Percentiles rank a stretch among this genome's conserved stretches.
Conservation (phyloP, 768 basidiomycete genomes). For the Tubosaeta sp. region DNA sequence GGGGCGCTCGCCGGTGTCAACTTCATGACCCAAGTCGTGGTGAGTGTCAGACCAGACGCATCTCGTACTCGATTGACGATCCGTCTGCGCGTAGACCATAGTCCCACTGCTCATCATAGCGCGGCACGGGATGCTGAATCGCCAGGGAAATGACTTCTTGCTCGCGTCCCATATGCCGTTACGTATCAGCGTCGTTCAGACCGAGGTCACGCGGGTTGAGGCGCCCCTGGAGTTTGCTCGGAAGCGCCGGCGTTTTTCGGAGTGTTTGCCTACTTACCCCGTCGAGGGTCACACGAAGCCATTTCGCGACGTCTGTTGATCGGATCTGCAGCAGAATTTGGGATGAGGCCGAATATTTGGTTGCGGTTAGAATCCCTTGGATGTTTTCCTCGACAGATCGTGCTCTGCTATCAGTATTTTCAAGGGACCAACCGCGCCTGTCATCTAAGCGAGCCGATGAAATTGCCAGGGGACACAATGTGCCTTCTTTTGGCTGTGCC, state of each 20-base stretch:
- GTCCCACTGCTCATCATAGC: conserved; percentile 16
- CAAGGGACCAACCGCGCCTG: too few relatives aligned
- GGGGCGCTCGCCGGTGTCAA: conserved; percentile 15
- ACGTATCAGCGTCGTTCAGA: conserved; percentile 10
- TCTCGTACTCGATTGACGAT: neutral
- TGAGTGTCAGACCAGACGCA: neutral
- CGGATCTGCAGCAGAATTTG: too few relatives aligned
- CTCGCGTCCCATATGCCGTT: conserved; percentile 11
- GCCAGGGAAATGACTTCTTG: neutral
- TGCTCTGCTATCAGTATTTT: neutral
- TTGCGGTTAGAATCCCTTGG: too few relatives aligned
- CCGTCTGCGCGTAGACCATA: conserved; percentile 5
- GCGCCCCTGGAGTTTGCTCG: neutral
- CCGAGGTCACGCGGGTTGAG: conserved; percentile 7
- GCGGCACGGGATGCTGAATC: conserved; percentile 12
- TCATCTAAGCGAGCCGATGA: neutral
- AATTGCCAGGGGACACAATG: neutral
- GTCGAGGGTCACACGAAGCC: neutral
- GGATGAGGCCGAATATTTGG: neutral
- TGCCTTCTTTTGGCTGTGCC: neutral
- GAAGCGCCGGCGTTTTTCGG: neutral
- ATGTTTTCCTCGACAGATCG: neutral
- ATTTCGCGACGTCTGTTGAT: conserved; percentile 8
- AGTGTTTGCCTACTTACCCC: neutral
- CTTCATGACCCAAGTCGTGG: conserved; percentile 18